Percentiles rank a stretch among this genome's conserved stretches.
Evolutionary conservation across 495 filamentous ascomycete genomes (phyloP).

Genomic region (Hypoxylon cercidicola): DNA sequence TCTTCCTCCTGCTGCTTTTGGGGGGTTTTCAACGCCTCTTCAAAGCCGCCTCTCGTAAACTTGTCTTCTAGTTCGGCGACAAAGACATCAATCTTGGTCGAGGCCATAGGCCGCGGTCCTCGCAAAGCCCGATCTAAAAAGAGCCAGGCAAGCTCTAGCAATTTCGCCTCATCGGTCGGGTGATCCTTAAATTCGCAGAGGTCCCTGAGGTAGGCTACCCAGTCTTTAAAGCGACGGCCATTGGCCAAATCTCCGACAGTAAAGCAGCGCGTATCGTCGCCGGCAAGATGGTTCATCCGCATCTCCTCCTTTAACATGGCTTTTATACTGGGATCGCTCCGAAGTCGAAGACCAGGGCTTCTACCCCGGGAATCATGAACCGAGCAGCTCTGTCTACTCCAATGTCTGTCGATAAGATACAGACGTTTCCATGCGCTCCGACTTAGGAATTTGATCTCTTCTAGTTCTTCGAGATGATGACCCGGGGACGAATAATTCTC

Average conservation of each 20-base stretch:
- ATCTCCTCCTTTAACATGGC: constrained; percentile 30
- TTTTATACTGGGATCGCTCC: constrained; percentile 28
- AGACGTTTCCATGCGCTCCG: constrained; percentile 32
- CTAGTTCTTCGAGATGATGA: constrained; percentile 25
- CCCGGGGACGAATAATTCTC: constrained; percentile 9
- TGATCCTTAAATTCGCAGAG: constrained; percentile 32
- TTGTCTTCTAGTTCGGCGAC: constrained; percentile 19
- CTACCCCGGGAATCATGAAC: constrained; percentile 6
- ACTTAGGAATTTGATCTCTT: constrained; percentile 36
- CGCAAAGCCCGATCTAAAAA: constrained; percentile 43
- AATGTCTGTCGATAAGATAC: constrained; percentile 42
- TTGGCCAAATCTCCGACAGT: constrained; percentile 25
- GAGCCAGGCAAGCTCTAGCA: constrained; percentile 39
- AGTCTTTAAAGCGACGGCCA: constrained; percentile 34
- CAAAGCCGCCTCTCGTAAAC: constrained; percentile 21
- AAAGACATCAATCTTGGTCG: constrained; percentile 28
- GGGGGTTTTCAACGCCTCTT: constrained; percentile 15
- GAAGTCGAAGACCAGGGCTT: constrained; percentile 21
- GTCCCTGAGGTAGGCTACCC: constrained; percentile 26
- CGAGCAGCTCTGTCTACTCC: constrained; percentile 17
- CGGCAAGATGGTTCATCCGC: constrained; percentile 6
- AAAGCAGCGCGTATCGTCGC: constrained; percentile 34
- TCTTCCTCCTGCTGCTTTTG: constrained; percentile 33
- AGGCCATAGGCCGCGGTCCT: constrained; percentile 22
- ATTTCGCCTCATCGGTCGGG: constrained; percentile 34